Conservation (phyloP, 2,329 filamentous ascomycete genomes). For the Elsinoe arachidis region DNA sequence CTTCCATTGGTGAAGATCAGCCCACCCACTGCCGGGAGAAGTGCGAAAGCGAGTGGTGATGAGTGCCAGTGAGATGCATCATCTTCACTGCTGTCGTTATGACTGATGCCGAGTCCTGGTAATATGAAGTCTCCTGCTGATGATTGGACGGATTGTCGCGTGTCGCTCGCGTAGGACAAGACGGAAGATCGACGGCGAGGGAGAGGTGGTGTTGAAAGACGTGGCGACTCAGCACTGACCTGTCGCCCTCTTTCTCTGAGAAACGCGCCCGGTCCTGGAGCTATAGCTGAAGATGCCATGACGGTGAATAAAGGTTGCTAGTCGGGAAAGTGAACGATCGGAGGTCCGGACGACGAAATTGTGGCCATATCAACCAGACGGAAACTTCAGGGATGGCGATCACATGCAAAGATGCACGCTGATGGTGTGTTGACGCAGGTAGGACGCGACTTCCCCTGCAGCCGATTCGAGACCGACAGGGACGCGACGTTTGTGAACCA, state of each 20-base stretch:
- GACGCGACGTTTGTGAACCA: background rate
- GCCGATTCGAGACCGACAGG: background rate
- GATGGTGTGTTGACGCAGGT: conserved; percentile 8
- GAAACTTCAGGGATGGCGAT: background rate
- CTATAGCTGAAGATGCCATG: conserved; percentile 13
- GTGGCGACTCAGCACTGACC: background rate
- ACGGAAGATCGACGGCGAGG: conserved; percentile 62
- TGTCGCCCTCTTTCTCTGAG: conserved; percentile 5
- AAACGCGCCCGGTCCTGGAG: conserved; percentile 11
- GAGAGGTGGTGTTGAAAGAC: conserved; percentile 19
- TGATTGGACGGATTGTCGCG: conserved; percentile 52
- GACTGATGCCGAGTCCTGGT: conserved; percentile 32
- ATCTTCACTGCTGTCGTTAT: conserved; percentile 25
- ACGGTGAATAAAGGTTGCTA: background rate
- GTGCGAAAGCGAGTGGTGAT: conserved; percentile 71
- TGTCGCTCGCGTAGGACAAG: conserved; percentile 69
- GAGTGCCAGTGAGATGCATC: conserved; percentile 66
- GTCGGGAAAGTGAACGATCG: background rate
- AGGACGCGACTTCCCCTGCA: conserved; percentile 10
- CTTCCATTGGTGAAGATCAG: conserved; percentile 78
- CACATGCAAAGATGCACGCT: background rate
- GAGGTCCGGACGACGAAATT: conserved; percentile 1
- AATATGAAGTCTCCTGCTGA: conserved; percentile 64
- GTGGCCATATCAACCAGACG: background rate
- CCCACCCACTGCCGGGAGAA: conserved; percentile 78